Base-by-base conservation (phyloP, 176 grass and related monocot genomes). In the Canna indica region DNA sequence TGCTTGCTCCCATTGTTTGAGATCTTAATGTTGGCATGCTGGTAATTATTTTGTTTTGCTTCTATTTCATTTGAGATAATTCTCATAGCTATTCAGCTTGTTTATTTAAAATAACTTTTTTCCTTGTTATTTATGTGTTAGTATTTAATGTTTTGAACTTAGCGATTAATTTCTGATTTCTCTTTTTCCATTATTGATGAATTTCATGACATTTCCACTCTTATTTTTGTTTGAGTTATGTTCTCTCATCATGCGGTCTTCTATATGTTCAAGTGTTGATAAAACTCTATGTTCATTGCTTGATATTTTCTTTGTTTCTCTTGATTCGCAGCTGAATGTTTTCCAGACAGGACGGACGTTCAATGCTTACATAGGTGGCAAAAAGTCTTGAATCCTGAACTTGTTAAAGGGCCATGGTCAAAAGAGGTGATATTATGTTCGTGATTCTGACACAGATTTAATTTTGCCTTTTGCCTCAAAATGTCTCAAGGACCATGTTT, bases 321-420 rank as follows among this genome's bases (percentile, higher is more conserved):
- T 82, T 64, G 45, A 67, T 83, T 78, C 83, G 45, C 84, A 99
- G 94, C 94, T 74, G 94, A 99, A 81, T 88, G 82, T 78, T 90
- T 99, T 77, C 84, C 94, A 0, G 84, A 83, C 33, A 83, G 94
- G 81, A 99, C 94, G 18, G 94, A 99, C 76, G 94, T 99, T 60
- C 94, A 99, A 80, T 99, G 94, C 81, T 79, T 99, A 67, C 94
- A 99, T 62, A 93, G 94, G 61, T 99, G 94, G 94, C 94, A 95
- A 67, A 95, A 95, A 45, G 91, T 95, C 83, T 76, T 99, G 57
- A 99, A 99, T 76, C 94, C 94, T 67, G 94, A 92, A 26, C 82
- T 99, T 75, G 80, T 99, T 12, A 93, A 99, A 81, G 94, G 94
- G 26, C 94, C 94, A 64, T 99, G 94, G 94, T 90, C 94, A 4